Conservation (phyloP, 306 rosid genomes). For the Gastrolobium bilobum region DNA sequence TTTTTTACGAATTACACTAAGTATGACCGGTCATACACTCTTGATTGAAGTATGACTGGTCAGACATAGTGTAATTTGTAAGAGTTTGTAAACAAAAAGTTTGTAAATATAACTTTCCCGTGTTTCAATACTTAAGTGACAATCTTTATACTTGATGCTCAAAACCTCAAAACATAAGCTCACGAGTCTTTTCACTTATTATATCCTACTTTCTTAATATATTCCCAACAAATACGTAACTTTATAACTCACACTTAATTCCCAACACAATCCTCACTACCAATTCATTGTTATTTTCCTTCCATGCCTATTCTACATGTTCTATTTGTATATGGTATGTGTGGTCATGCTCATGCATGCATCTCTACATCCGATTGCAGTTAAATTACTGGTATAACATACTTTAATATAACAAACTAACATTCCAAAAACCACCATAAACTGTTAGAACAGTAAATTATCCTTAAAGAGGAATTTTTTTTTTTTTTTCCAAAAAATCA, state of each 20-base stretch:
- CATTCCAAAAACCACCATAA: neutral
- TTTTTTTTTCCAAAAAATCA: neutral
- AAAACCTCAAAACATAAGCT: too few species aligned
- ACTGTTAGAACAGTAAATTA: neutral
- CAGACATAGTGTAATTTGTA: too few species aligned
- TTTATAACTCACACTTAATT: neutral
- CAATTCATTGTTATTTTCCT: constrained; percentile 30
- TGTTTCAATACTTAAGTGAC: too few species aligned
- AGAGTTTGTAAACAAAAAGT: too few species aligned
- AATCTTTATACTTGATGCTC: too few species aligned
- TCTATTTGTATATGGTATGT: neutral
- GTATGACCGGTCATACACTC: too few species aligned
- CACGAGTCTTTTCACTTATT: too few species aligned
- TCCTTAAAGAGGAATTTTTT: neutral
- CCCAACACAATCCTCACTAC: constrained; percentile 1
- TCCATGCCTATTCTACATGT: neutral
- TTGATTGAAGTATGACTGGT: too few species aligned
- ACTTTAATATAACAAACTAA: neutral
- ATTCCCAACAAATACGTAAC: neutral
- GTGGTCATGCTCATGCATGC: constrained; percentile 29
- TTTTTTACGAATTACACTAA: too few species aligned
- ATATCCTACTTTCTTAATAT: too few species aligned
- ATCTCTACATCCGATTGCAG: constrained; percentile 17
- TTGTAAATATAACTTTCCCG: too few species aligned
- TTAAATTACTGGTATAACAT: neutral